These are phyloP conservation scores for Camelina sativa DNA, from an alignment of 345 rosid genomes.

Conservation along the genomic window DNA sequence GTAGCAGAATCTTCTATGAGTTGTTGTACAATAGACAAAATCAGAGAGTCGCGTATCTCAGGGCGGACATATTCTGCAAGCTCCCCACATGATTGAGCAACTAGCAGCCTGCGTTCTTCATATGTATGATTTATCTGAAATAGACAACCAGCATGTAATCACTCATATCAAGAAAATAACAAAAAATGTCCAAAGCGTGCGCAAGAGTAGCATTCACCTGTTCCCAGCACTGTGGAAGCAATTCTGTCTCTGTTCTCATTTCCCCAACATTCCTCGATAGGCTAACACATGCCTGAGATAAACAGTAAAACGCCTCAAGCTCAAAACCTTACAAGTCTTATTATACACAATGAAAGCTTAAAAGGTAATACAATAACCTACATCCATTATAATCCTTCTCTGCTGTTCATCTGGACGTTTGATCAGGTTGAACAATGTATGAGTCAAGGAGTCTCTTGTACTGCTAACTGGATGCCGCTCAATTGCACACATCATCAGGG, in stretches of 20 bases:
- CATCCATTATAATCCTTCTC: slow-evolving; percentile 94
- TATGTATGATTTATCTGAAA: slow-evolving; percentile 90
- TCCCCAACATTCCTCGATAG: slow-evolving; percentile 96
- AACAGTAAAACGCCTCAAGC: slow-evolving; percentile 39
- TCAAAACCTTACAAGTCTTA: slow-evolving; percentile 21
- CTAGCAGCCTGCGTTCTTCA: slow-evolving; percentile 96
- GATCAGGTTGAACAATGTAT: slow-evolving; percentile 89
- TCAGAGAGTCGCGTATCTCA: slow-evolving; percentile 96
- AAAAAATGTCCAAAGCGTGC: slow-evolving; percentile 1
- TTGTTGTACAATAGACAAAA: slow-evolving; percentile 91
- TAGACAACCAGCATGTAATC: slow-evolving; percentile 41
- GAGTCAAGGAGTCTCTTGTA: slow-evolving; percentile 91
- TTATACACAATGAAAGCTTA: slow-evolving; percentile 23
- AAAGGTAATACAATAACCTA: slow-evolving; percentile 51
- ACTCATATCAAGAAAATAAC: slow-evolving; percentile 16
- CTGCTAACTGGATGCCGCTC: slow-evolving; percentile 89
- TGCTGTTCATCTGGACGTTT: slow-evolving; percentile 98
- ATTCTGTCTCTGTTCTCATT: slow-evolving; percentile 96
- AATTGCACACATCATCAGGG: slow-evolving; percentile 97
- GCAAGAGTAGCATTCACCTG: slow-evolving; percentile 61
- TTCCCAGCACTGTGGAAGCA: slow-evolving; percentile 99
- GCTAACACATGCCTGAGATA: slow-evolving; percentile 85
- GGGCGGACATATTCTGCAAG: slow-evolving; percentile 94
- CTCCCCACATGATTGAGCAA: slow-evolving; percentile 98
- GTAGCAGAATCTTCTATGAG: slow-evolving; percentile 92